Conservation (phyloP, 176 grass and related monocot genomes). For the Urochloa ruziziensis region DNA sequence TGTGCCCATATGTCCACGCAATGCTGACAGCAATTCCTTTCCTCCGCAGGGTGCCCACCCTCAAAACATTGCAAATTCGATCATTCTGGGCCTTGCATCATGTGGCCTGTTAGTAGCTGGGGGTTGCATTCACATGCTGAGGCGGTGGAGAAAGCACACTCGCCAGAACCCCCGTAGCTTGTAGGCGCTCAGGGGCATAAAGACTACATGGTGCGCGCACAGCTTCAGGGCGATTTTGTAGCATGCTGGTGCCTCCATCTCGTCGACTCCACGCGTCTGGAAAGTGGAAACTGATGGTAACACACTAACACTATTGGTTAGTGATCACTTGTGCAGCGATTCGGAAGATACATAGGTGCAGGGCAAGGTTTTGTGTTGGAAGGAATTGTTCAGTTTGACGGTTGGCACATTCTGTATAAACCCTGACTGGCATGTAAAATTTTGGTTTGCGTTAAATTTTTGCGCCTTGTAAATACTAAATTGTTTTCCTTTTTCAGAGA, state of each 20-base stretch:
- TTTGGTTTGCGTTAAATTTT: neutral
- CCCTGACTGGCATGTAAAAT: neutral
- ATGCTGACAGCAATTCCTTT: slow-evolving; percentile 8
- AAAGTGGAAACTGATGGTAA: neutral
- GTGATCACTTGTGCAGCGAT: neutral
- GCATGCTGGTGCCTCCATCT: neutral
- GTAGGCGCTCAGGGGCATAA: slow-evolving; percentile 4
- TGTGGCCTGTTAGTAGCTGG: slow-evolving; percentile 59
- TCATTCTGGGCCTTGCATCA: slow-evolving; percentile 60
- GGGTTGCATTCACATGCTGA: slow-evolving; percentile 58
- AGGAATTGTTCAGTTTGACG: neutral
- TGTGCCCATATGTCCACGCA: neutral
- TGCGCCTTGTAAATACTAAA: neutral
- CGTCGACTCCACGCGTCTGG: neutral
- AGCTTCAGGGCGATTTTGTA: slow-evolving; percentile 13
- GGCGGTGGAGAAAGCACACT: slow-evolving; percentile 65
- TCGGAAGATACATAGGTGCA: neutral
- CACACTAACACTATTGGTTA: too few species aligned
- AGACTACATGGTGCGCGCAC: neutral
- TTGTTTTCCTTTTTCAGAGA: too few species aligned
- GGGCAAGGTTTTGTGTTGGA: neutral
- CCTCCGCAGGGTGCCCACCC: slow-evolving; percentile 52
- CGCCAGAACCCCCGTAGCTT: slow-evolving; percentile 55
- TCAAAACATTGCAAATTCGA: slow-evolving; percentile 57
- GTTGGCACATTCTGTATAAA: neutral